phyloP scores from a whole-genome alignment of 2,329 filamentous ascomycete genomes.

The Aspergillus quadrilineatus region DNA sequence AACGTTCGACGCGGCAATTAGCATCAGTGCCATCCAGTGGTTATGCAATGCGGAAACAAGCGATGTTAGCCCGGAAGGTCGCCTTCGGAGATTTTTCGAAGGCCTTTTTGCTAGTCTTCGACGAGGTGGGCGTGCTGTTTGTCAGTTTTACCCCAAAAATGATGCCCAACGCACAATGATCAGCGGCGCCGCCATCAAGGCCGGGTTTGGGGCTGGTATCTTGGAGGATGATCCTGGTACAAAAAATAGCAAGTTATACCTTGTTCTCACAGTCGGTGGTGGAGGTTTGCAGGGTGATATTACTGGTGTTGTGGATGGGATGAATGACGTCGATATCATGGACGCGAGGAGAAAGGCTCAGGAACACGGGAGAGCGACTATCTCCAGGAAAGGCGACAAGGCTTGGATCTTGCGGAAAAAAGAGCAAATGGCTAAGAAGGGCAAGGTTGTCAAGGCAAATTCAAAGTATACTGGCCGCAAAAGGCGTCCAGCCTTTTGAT shows the following conservation, averaged over 20 bases:
- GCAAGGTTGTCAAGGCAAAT: conserved; percentile 86
- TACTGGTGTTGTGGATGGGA: conserved; percentile 80
- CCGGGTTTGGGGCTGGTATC: conserved; percentile 91
- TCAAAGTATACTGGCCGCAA: conserved; percentile 95
- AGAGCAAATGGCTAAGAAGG: conserved; percentile 89
- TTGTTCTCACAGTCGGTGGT: conserved; percentile 85
- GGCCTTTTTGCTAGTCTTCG: conserved; percentile 81
- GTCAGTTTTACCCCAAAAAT: conserved; percentile 98
- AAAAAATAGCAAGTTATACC: conserved; percentile 94
- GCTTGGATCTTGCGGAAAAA: conserved; percentile 64
- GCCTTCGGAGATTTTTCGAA: conserved; percentile 85
- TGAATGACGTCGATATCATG: conserved; percentile 82
- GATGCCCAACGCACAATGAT: conserved; percentile 91
- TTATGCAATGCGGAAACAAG: conserved; percentile 91
- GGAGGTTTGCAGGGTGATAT: conserved; percentile 70
- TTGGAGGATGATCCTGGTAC: conserved; percentile 94
- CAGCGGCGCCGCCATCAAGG: conserved; percentile 81
- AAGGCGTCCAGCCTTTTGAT: conserved; percentile 71
- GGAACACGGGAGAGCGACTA: conserved; percentile 42
- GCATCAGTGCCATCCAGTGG: conserved; percentile 97
- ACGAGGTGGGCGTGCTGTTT: conserved; percentile 84
- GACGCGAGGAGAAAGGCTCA: conserved; percentile 61
- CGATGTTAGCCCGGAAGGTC: conserved; percentile 75
- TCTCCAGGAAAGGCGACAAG: conserved; percentile 50
- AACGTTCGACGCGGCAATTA: conserved; percentile 90